Evolutionary conservation across 2,329 filamentous ascomycete species (phyloP).

Genomic region (Thyridium curvatum): DNA sequence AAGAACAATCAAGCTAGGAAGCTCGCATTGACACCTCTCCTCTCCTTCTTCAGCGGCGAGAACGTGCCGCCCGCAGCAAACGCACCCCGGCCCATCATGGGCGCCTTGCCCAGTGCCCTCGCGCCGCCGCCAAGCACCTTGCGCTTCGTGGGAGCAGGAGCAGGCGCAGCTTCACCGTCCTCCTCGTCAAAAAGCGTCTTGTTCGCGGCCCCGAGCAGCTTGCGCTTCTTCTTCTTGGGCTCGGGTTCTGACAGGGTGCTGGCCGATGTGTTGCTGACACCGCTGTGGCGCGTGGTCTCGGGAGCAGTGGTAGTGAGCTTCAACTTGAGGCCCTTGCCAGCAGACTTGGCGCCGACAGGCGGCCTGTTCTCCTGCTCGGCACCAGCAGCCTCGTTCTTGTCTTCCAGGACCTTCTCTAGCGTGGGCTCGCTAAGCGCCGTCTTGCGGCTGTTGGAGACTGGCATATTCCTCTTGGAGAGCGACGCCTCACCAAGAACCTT

Average conservation of each 20-base stretch:
- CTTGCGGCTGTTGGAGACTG: conserved; percentile 17
- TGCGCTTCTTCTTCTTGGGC: conserved; percentile 64
- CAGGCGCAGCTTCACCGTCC: conserved; percentile 37
- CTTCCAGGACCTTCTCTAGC: conserved; percentile 33
- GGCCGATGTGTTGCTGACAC: background rate
- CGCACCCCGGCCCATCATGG: conserved; percentile 27
- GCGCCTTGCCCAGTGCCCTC: conserved; percentile 19
- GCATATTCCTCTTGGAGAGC: conserved; percentile 32
- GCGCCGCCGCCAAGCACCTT: conserved; percentile 10
- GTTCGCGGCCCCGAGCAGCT: conserved; percentile 55
- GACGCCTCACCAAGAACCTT: conserved; percentile 39
- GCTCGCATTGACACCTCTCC: conserved; percentile 55
- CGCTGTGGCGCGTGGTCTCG: conserved; percentile 6
- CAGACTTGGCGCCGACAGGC: conserved; percentile 15
- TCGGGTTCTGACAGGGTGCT: conserved; percentile 22
- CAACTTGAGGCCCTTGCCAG: conserved; percentile 22
- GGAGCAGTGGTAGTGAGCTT: conserved; percentile 17
- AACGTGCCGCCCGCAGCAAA: conserved; percentile 49
- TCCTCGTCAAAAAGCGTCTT: conserved; percentile 69
- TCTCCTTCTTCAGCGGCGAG: conserved; percentile 67
- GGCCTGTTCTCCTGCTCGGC: conserved; percentile 23
- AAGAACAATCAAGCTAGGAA: conserved; percentile 37
- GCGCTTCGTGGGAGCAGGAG: conserved; percentile 12
- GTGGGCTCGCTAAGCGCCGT: conserved; percentile 17
- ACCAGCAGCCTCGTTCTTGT: conserved; percentile 18